Base-by-base conservation (phyloP, 78 protist species). In the Dictyostelium purpureum region DNA sequence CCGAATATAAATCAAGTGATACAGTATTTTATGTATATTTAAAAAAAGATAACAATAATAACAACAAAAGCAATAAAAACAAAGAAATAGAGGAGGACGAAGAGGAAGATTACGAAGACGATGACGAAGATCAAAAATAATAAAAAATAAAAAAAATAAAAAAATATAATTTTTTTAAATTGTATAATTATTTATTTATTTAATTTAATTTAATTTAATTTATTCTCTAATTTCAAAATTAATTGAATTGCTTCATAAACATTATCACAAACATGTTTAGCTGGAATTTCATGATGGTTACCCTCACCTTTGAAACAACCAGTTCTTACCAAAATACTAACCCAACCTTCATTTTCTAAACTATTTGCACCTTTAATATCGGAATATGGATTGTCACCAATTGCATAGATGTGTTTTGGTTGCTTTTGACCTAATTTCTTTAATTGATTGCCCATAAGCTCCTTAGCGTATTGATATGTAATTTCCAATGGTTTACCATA, bases 321-420 rank as follows among this genome's bases (percentile, higher is more conserved):
- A 40, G 92, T 85, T 43, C 38, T 35, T 1, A 85, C 92, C 3
- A 85, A 47, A 6, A 85, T 73, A 73, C 92, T 85, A 5, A 85
- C 42, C 92, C 92, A 85, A 37, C 92, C 92, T 85, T 85, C 92
- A 43, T 28, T 19, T 33, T 85, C 82, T 21, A 85, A 57, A 54
- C 43, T 33, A 19, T 85, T 85, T 6, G 92, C 92, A 85, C 92
- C 92, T 33, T 61, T 70, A 31, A 85, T 85, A 73, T 85, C 92
- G 6, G 92, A 85, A 16, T 85, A 67, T n/a, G 92, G 92, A 45
- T 85, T 85, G 33, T 85, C 92, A 21, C 92, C 92, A 45, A 85
- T 85, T 6, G 92, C 92, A 73, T 85, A 85, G 47, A 85, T 85
- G 45, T 69, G 80, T 52, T 73, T 54, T 70, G 81, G 81, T 43